Percentiles rank a stretch among this genome's conserved stretches.
phyloP scores from a whole-genome alignment of 345 rosid genomes.

The Citrus cavaleriei region DNA sequence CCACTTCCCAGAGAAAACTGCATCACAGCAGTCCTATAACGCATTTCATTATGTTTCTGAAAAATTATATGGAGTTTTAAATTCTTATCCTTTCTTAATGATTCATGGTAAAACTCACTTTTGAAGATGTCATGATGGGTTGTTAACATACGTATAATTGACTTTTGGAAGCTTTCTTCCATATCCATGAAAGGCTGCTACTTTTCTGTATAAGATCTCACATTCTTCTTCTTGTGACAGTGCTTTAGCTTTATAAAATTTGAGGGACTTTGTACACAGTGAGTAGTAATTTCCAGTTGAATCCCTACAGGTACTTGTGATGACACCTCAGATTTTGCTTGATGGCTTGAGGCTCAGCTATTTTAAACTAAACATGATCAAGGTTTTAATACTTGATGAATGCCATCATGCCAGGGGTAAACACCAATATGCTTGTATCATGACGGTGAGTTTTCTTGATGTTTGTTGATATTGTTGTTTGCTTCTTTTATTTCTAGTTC shows the following conservation, averaged over 20 bases:
- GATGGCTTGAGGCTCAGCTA: conserved; percentile 62
- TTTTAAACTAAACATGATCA: conserved; percentile 53
- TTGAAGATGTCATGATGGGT: not conserved
- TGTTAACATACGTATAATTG: not conserved
- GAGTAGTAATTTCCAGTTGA: conserved; percentile 2
- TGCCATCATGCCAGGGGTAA: conserved; percentile 84
- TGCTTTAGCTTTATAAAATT: not conserved
- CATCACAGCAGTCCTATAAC: not conserved
- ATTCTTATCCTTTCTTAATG: not conserved
- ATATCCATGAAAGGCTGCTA: not conserved
- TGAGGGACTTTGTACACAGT: not conserved
- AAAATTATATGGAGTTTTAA: not conserved
- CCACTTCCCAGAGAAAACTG: not conserved
- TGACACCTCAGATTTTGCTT: conserved; percentile 90
- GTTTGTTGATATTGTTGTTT: not conserved
- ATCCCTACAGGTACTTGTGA: conserved; percentile 71
- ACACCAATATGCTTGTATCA: conserved; percentile 71
- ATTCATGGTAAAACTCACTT: not conserved
- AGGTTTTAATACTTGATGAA: conserved; percentile 83
- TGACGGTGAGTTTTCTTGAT: conserved; percentile 57
- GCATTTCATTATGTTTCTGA: not conserved
- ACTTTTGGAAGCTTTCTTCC: not conserved
- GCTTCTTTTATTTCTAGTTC: not conserved
- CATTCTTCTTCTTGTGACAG: not conserved
- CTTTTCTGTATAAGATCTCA: not conserved